Conservation (phyloP, 2,329 filamentous ascomycete genomes). For the Alternaria arbusti region DNA sequence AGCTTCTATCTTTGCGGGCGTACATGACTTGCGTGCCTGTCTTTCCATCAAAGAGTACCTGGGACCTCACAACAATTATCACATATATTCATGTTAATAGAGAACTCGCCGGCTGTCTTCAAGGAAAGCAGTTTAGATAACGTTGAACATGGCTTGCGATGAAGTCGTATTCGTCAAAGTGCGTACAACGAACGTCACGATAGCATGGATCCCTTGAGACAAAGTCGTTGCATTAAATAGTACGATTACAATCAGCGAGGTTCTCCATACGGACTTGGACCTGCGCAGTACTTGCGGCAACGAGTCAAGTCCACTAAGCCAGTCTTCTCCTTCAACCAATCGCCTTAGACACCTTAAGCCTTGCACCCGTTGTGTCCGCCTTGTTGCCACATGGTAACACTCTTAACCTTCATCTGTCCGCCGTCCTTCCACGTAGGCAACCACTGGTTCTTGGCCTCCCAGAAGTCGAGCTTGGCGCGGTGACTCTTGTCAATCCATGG, state of each 20-base stretch:
- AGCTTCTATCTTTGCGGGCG: background rate
- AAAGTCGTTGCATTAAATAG: background rate
- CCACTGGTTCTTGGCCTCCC: slow-evolving; percentile 71
- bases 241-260: background rate
- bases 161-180: background rate
- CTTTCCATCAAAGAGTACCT: background rate
- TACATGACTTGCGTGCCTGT: background rate
- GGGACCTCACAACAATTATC: background rate
- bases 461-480: slow-evolving; percentile 77
- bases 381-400: slow-evolving; percentile 65
- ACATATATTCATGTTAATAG: background rate
- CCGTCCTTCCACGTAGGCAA: slow-evolving; percentile 70
- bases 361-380: slow-evolving; percentile 56
- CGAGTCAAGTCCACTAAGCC: background rate
- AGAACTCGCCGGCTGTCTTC: background rate
- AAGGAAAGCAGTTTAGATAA: background rate
- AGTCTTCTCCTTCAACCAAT: background rate
- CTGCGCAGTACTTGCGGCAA: background rate
- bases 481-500: slow-evolving; percentile 76
- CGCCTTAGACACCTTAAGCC: background rate
- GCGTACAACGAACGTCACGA: background rate
- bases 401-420: slow-evolving; percentile 71
- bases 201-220: background rate
- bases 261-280: background rate
- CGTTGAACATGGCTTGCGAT: background rate